These are phyloP conservation scores for Aspergillus biplanus DNA, from an alignment of 495 filamentous ascomycete genomes.

Conservation along the genomic window DNA sequence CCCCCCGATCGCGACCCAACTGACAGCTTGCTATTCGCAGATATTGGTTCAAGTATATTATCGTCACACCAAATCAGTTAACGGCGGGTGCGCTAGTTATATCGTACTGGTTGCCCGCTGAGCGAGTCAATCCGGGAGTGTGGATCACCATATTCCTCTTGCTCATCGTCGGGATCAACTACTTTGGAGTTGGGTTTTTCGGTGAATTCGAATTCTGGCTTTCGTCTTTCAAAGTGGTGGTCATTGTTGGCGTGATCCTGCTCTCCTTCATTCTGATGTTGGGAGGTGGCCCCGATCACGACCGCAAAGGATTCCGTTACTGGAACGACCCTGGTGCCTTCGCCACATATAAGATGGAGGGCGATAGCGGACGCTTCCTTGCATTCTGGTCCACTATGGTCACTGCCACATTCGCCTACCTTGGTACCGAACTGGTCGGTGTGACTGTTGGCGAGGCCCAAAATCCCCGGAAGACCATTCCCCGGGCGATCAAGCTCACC, in stretches of 20 bases:
- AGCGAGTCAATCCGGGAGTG: conserved; percentile 50
- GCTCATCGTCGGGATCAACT: conserved; percentile 57
- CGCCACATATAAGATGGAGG: conserved; percentile 44
- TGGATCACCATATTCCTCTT: conserved; percentile 61
- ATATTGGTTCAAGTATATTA: conserved; percentile 70
- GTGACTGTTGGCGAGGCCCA: conserved; percentile 70
- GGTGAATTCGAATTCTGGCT: conserved; percentile 88
- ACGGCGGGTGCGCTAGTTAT: conserved; percentile 80
- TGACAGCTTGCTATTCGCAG: conserved; percentile 21
- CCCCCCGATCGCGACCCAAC: neutral
- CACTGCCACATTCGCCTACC: conserved; percentile 79
- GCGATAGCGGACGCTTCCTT: conserved; percentile 61
- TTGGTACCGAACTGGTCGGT: conserved; percentile 84
- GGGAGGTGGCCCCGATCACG: conserved; percentile 74
- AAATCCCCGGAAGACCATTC: conserved; percentile 77
- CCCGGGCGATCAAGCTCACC: conserved; percentile 75
- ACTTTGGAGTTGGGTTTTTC: conserved; percentile 67
- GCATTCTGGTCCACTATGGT: conserved; percentile 80
- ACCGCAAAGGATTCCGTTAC: conserved; percentile 75
- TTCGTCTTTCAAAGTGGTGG: conserved; percentile 71
- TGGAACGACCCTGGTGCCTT: conserved; percentile 75
- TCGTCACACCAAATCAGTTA: conserved; percentile 79
- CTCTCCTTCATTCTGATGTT: conserved; percentile 69
- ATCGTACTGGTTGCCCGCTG: conserved; percentile 64
- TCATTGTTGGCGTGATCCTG: conserved; percentile 69